Evolutionary conservation across 176 grass and related monocot genomes (phyloP), one percentile per base, ranked within the genome.

Genomic region (Alloteropsis semialata): DNA sequence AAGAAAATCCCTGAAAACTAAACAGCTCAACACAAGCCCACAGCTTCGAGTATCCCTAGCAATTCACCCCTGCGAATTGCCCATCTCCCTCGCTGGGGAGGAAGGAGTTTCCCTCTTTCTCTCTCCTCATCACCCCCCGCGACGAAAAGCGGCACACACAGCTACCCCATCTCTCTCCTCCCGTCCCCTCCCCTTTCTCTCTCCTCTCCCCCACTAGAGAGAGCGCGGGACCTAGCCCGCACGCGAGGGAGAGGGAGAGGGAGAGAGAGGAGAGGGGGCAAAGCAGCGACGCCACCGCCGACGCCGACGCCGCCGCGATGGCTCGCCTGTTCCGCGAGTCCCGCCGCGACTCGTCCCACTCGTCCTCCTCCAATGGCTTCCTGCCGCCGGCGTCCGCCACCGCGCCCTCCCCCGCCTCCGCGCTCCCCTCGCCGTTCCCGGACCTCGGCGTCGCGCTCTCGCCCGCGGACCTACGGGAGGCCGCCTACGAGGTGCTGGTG

Each of bases 401-500:
- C 65, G 14, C 1, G 75, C 45, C 55, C 13, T 8, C 77, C 37
- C 18, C 70, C 53, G 14, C 84, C 53, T 42, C 71, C 5, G 77
- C 74, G 18, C 87, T 98, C 2, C 91, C 91, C 16, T 88, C 89
- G 34, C 96, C 96, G 71, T 95, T 93, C 85, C 90, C 91, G n/a
- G 62, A 86, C 11, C 68, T 98, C 28, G 91, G 84, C 14, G 80
- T 91, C 22, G 1, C 57, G 27, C 81, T 98, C 33, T 82, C 93
- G 7, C n/a, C 79, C 37, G 65, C 71, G 19, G 92, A 98, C 17
- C 96, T 98, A 55, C 90, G 90, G 1, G 84, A 95, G 82, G 85
- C 91, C 5, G 91, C 91, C 28, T 98, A 98, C 79, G 96, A 98
- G 92, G 87, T 98, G 24, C 94, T 95, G 82, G 92, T 95, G 22